Conservation (phyloP, 495 filamentous ascomycete genomes). For the Thermothielavioides terrestris region DNA sequence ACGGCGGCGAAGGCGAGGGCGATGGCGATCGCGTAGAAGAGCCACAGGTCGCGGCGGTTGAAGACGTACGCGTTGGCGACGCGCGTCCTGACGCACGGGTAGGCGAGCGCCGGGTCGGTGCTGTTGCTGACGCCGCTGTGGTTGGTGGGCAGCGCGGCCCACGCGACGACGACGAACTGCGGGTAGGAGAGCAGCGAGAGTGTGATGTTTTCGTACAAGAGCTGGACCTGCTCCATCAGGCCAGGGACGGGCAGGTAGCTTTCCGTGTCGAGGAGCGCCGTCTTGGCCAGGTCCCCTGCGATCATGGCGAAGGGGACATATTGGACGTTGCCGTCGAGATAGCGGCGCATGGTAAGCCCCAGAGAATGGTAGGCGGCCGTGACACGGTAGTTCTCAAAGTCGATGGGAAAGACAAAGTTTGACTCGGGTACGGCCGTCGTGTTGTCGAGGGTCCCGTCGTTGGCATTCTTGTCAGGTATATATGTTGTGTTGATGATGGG, state of each 20-base stretch:
- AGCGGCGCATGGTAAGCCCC: conserved; percentile 11
- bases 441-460: conserved; percentile 20
- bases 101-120: conserved; percentile 4
- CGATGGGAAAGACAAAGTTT: conserved; percentile 19
- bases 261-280: conserved; percentile 16
- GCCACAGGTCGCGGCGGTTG: conserved; percentile 21
- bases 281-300: conserved; percentile 12
- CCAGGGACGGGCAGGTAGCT: conserved; percentile 14
- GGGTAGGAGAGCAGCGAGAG: conserved; percentile 24
- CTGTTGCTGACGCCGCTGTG: conserved; percentile 7
- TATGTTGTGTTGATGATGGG: conserved; percentile 19
- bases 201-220: conserved; percentile 23
- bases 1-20: conserved; percentile 9
- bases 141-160: conserved; percentile 14
- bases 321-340: conserved; percentile 14
- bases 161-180: conserved; percentile 19
- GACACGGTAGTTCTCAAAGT: conserved; percentile 17
- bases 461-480: conserved; percentile 4
- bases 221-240: conserved; percentile 9
- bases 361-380: conserved; percentile 21
- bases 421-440: conserved; percentile 14
- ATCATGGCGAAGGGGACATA: conserved; percentile 12
- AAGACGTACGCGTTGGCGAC: conserved; percentile 19
- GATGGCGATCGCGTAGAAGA: conserved; percentile 21
- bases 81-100: conserved; percentile 20